phyloP scores from a whole-genome alignment of 768 basidiomycete genomes.

The Gyrodon lividus region DNA sequence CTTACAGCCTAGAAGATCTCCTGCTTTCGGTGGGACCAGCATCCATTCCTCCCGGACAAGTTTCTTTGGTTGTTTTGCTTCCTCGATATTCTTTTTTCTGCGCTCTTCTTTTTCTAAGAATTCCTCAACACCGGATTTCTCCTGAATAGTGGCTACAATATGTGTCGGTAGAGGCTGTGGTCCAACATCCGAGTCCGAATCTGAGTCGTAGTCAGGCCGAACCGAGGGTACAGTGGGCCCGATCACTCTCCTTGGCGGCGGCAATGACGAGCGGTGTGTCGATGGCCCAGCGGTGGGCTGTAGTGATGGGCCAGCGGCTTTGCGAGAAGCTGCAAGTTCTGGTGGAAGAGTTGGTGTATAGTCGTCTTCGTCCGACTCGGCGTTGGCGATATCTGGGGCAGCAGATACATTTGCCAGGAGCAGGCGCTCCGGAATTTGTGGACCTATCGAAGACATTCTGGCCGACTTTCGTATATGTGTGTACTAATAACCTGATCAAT shows the following conservation, averaged over 20 bases:
- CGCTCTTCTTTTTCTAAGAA: slow-evolving; percentile 87
- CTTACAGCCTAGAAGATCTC: slow-evolving; percentile 77
- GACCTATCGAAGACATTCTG: slow-evolving; percentile 54
- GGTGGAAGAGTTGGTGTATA: slow-evolving; percentile 76
- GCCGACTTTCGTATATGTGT: neutral
- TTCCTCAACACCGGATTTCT: slow-evolving; percentile 68
- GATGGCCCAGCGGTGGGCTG: slow-evolving; percentile 22
- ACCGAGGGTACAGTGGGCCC: slow-evolving; percentile 55
- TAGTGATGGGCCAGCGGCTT: slow-evolving; percentile 29
- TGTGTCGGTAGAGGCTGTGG: slow-evolving; percentile 70
- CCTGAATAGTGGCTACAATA: slow-evolving; percentile 30
- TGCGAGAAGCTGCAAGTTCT: slow-evolving; percentile 51
- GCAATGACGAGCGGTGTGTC: slow-evolving; percentile 18
- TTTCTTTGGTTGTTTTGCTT: slow-evolving; percentile 74
- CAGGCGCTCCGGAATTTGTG: slow-evolving; percentile 54
- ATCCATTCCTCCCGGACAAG: slow-evolving; percentile 95
- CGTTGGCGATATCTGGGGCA: slow-evolving; percentile 25
- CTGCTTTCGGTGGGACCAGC: slow-evolving; percentile 86
- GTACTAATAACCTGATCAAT: neutral
- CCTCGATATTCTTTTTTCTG: slow-evolving; percentile 71
- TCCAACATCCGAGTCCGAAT: slow-evolving; percentile 66
- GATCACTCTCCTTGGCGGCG: slow-evolving; percentile 34
- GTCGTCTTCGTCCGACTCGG: slow-evolving; percentile 54
- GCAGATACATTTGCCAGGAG: slow-evolving; percentile 19
- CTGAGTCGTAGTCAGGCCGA: slow-evolving; percentile 28